A percentile compares a stretch with the other conserved stretches of the same genome.
Evolutionary conservation across 2,329 filamentous ascomycete genomes (phyloP).

Genomic region (Epichloe bromicola): DNA sequence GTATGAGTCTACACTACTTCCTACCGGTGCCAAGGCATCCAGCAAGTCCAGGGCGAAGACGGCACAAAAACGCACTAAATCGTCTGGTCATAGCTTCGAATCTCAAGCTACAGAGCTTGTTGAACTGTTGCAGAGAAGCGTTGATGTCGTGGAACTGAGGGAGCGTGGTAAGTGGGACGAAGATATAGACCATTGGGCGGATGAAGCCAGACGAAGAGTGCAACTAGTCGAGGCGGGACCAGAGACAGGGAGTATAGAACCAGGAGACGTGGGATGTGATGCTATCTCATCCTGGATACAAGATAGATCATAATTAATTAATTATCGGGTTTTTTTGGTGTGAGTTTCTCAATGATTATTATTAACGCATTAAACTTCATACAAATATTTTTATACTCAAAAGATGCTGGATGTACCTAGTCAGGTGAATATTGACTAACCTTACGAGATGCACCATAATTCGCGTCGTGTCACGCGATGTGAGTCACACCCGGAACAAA

Average conservation of each 20-base stretch:
- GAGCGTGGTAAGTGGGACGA: conserved; percentile 29
- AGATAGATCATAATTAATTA: conserved; percentile 1
- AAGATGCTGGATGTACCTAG: too few relatives aligned
- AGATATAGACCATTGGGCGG: conserved; percentile 19
- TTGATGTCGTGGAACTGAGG: conserved; percentile 32
- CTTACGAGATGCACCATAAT: too few relatives aligned
- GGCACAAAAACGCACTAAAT: conserved; percentile 9
- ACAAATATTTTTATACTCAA: too few relatives aligned
- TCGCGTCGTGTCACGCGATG: too few relatives aligned
- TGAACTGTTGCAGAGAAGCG: conserved; percentile 34
- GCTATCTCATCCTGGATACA: conserved; percentile 20
- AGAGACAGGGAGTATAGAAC: conserved; percentile 14
- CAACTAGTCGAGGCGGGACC: conserved; percentile 24
- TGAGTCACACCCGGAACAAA: too few relatives aligned
- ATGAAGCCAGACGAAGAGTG: conserved; percentile 25
- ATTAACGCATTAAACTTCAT: too few relatives aligned
- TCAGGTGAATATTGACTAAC: too few relatives aligned
- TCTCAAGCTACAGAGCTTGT: conserved; percentile 35
- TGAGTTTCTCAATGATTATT: not conserved
- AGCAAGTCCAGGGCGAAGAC: conserved; percentile 6
- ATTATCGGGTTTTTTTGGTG: not conserved
- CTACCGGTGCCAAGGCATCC: conserved; percentile 4
- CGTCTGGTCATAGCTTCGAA: conserved; percentile 28
- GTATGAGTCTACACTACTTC: conserved; percentile 24
- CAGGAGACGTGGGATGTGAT: conserved; percentile 16